Conservation (phyloP, 352 stramenopile genomes). For the Aphanomyces euteiches region DNA sequence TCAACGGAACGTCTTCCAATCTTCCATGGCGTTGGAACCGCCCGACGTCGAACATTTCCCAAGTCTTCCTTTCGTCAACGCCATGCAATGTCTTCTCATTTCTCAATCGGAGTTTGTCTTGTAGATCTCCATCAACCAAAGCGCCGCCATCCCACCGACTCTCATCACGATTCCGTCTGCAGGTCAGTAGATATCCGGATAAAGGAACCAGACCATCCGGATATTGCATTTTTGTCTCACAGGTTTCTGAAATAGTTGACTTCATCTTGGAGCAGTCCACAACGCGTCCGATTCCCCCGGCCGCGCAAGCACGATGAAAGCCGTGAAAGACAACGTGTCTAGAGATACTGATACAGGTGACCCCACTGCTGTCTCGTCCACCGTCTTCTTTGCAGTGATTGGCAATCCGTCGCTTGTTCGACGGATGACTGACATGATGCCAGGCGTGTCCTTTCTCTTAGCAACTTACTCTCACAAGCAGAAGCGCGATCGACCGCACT, state of each 20-base stretch:
- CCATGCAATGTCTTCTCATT: no score
- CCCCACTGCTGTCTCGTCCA: constrained; percentile 4
- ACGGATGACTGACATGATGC: constrained; percentile 7
- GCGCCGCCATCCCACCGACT: no score
- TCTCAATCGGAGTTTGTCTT: no score
- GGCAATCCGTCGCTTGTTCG: constrained; percentile 15
- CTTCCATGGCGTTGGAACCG: no score
- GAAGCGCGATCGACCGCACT: constrained; percentile 13
- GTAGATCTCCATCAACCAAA: no score
- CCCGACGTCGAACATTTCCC: no score
- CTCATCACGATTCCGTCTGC: no score
- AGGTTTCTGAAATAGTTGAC: not conserved
- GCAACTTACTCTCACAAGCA: constrained; percentile 7
- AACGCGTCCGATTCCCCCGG: constrained; percentile 9
- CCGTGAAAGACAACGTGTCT: not conserved
- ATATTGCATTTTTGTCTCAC: not conserved
- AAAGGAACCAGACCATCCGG: constrained; percentile 12
- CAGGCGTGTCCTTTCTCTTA: constrained; percentile 8
- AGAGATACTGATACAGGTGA: constrained; percentile 27
- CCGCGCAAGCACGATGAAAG: constrained; percentile 15
- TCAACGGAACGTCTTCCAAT: no score
- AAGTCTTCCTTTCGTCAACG: no score
- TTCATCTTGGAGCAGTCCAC: constrained; percentile 13
- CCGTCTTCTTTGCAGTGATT: constrained; percentile 19
- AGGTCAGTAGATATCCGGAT: not conserved